These are phyloP conservation scores for Aspergillus aculeatinus DNA, from an alignment of 2,329 filamentous ascomycete species.

Conservation along the genomic window DNA sequence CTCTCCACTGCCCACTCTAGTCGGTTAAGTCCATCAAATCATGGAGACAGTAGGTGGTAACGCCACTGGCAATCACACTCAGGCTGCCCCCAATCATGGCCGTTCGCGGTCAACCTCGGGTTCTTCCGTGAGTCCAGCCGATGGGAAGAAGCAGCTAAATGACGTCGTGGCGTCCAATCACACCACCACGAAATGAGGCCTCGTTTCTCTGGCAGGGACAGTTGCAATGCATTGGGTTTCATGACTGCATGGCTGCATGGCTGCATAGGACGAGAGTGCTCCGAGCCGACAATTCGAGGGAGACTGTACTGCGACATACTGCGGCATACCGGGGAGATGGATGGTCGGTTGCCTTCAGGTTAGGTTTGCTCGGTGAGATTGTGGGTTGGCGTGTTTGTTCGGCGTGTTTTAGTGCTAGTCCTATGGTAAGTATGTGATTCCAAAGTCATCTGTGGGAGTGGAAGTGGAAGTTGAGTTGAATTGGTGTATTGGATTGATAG, in stretches of 20 bases:
- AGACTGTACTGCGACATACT: neutral
- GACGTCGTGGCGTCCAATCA: slow-evolving; percentile 26
- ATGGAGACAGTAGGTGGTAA: neutral
- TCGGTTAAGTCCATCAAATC: too few species aligned
- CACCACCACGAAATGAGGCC: neutral
- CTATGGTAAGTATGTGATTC: too few species aligned
- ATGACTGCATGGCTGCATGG: too few species aligned
- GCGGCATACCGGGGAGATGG: neutral
- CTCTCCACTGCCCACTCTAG: too few species aligned
- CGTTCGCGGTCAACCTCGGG: slow-evolving; percentile 6
- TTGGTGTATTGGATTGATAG: neutral
- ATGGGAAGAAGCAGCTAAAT: slow-evolving; percentile 26
- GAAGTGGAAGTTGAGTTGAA: neutral
- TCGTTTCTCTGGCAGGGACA: neutral
- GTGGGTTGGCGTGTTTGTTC: neutral
- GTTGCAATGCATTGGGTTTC: neutral
- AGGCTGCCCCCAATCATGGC: neutral
- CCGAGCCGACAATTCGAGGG: neutral
- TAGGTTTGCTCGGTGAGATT: neutral
- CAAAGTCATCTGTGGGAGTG: too few species aligned
- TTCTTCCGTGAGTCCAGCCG: slow-evolving; percentile 7
- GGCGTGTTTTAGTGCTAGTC: too few species aligned
- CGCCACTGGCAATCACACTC: neutral
- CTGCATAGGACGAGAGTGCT: slow-evolving; percentile 8
- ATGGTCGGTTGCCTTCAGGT: neutral